Conservation (phyloP, 2,329 filamentous ascomycete genomes). For the Diaporthe batatas region DNA sequence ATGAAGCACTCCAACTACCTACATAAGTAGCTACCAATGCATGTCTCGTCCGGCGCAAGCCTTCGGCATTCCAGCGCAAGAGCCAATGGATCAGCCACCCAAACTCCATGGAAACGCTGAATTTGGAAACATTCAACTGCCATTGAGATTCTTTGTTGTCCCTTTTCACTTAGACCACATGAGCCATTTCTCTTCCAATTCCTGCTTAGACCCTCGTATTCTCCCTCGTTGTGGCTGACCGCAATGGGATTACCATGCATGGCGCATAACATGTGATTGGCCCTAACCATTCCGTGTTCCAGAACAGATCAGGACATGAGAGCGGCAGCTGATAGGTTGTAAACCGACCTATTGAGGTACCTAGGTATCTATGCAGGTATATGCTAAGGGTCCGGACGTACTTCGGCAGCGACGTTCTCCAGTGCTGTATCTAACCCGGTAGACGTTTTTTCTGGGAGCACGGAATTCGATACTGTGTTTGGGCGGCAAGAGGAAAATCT, state of each 20-base stretch:
- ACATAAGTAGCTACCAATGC: too few species aligned
- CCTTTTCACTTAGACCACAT: not conserved
- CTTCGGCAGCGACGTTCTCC: too few species aligned
- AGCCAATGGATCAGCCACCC: not conserved
- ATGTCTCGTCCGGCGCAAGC: slow-evolving; percentile 17
- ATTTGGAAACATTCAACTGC: not conserved
- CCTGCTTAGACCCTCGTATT: not conserved
- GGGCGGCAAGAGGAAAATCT: too few species aligned
- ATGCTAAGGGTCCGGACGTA: not conserved
- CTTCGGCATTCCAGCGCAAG: slow-evolving; percentile 6
- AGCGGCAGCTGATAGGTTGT: not conserved
- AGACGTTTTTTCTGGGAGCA: too few species aligned
- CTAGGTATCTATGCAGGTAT: too few species aligned
- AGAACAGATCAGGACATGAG: not conserved
- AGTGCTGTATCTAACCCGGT: too few species aligned
- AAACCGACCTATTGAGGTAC: not conserved
- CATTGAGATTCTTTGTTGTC: not conserved
- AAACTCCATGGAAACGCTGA: not conserved
- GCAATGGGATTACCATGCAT: not conserved
- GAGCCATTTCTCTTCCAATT: not conserved
- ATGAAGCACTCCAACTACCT: not conserved
- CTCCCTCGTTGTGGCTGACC: not conserved
- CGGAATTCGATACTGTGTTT: too few species aligned
- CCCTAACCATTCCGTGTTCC: not conserved
- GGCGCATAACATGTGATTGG: slow-evolving; percentile 22